Percentiles rank a stretch among this genome's conserved stretches.
phyloP scores from a whole-genome alignment of 306 rosid species.

The Cicer bijugum region DNA sequence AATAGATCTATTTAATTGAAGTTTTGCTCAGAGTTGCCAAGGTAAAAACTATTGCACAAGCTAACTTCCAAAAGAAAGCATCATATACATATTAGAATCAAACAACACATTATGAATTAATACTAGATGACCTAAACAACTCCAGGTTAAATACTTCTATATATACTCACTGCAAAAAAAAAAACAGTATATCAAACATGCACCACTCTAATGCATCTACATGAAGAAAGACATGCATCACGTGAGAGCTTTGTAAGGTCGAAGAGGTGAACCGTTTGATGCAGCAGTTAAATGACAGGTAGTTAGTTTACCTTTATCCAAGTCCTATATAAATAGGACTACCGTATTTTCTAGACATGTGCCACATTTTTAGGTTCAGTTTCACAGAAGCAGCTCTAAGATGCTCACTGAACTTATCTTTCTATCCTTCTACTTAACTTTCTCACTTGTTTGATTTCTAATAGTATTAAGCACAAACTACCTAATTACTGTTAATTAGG shows the following conservation, averaged over 20 bases:
- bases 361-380: neutral
- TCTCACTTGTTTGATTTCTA: too few relatives aligned
- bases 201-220: constrained; percentile 13
- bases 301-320: too few relatives aligned
- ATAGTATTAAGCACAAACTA: too few relatives aligned
- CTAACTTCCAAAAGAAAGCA: constrained; percentile 10
- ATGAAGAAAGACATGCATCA: constrained; percentile 16
- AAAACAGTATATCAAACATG: constrained; percentile 11
- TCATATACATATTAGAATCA: neutral
- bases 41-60: neutral
- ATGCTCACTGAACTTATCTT: neutral
- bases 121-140: neutral
- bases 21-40: constrained; percentile 9
- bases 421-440: too few relatives aligned
- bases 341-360: too few relatives aligned
- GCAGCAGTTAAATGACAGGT: neutral
- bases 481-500: too few relatives aligned
- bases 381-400: neutral
- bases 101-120: constrained; percentile 5
- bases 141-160: neutral
- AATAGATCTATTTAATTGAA: too few relatives aligned
- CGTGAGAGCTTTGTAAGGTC: neutral
- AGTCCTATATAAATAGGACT: too few relatives aligned
- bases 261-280: neutral
- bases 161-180: neutral